Evolutionary conservation across 1,284 basidiomycete species (phyloP).

Genomic region (Malassezia cuniculi): DNA sequence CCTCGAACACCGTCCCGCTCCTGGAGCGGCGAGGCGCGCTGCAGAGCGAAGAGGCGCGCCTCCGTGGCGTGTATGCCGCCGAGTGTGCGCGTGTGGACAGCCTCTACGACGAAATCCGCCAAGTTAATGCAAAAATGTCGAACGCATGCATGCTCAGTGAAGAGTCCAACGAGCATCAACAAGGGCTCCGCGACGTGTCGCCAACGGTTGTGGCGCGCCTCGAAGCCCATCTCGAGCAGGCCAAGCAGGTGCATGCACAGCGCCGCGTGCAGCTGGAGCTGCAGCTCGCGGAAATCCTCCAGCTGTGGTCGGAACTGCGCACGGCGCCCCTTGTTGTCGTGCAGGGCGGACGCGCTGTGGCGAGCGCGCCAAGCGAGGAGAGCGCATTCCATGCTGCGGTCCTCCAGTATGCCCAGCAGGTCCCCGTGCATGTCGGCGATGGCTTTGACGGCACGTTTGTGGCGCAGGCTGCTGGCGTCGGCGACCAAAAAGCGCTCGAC

Average conservation of each 20-base stretch:
- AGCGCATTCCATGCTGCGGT: conserved; percentile 24
- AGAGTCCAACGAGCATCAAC: conserved; percentile 2
- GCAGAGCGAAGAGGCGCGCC: conserved; percentile 7
- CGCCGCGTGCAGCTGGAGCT: conserved; percentile 24
- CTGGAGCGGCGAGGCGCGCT: conserved; percentile 9
- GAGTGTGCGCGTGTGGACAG: conserved; percentile 5
- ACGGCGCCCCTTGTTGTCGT: conserved; percentile 20
- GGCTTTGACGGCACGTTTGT: conserved; percentile 26
- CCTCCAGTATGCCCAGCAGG: conserved; percentile 27
- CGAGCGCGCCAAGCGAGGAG: conserved; percentile 7
- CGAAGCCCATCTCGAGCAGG: conserved; percentile 26
- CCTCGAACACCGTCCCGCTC: conserved; percentile 14
- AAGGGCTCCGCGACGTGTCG: conserved; percentile 20
- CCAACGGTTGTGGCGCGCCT: conserved; percentile 16
- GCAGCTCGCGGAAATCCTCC: conserved; percentile 26
- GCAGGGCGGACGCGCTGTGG: conserved; percentile 8
- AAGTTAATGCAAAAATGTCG: conserved; percentile 11
- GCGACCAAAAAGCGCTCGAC: conserved; percentile 12
- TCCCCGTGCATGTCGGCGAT: conserved; percentile 18
- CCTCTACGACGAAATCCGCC: conserved; percentile 1
- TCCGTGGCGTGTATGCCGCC: conserved; percentile 9
- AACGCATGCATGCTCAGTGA: conserved; percentile 17
- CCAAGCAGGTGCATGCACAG: conserved; percentile 23
- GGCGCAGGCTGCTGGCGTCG: conserved; percentile 12
- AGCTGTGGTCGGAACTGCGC: conserved; percentile 38